Conservation (phyloP, 2,329 filamentous ascomycete genomes). For the Sporothrix schenckii region DNA sequence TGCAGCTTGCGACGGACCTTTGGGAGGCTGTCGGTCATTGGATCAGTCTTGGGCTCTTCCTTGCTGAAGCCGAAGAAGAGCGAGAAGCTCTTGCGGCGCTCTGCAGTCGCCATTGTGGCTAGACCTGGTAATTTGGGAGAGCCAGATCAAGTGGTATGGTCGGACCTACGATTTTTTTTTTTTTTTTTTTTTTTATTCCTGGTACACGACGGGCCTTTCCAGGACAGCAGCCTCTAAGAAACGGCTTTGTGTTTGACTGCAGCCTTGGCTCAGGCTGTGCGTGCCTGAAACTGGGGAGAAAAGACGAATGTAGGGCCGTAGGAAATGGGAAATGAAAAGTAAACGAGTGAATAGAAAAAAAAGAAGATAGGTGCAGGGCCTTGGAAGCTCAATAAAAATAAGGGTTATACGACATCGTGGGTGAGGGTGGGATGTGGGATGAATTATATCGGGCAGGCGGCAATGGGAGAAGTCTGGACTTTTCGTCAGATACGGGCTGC, state of each 20-base stretch:
- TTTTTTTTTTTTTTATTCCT: neutral
- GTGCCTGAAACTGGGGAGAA: neutral
- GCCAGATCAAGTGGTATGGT: neutral
- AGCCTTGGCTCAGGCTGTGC: neutral
- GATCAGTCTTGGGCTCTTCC: constrained; percentile 33
- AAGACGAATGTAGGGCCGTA: neutral
- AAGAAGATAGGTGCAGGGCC: neutral
- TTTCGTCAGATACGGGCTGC: constrained; percentile 14
- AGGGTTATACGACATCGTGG: constrained; percentile 2
- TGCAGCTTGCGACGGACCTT: constrained; percentile 44
- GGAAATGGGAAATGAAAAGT: neutral
- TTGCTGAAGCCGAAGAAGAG: constrained; percentile 33
- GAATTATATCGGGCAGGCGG: constrained; percentile 13
- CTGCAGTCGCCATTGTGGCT: constrained; percentile 32
- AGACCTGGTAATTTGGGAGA: neutral
- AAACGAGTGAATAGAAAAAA: neutral
- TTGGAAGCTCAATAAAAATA: neutral
- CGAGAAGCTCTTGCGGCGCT: constrained; percentile 36
- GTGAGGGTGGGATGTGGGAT: neutral
- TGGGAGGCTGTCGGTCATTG: constrained; percentile 20
- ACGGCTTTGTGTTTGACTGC: neutral
- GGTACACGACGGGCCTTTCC: neutral
- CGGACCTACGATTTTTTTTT: neutral
- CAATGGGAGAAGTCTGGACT: neutral
- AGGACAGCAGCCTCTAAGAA: too few relatives aligned